These are phyloP conservation scores for Lodderomyces elongisporus DNA, from an alignment of 1,139 yeast genomes.

Conservation along the genomic window DNA sequence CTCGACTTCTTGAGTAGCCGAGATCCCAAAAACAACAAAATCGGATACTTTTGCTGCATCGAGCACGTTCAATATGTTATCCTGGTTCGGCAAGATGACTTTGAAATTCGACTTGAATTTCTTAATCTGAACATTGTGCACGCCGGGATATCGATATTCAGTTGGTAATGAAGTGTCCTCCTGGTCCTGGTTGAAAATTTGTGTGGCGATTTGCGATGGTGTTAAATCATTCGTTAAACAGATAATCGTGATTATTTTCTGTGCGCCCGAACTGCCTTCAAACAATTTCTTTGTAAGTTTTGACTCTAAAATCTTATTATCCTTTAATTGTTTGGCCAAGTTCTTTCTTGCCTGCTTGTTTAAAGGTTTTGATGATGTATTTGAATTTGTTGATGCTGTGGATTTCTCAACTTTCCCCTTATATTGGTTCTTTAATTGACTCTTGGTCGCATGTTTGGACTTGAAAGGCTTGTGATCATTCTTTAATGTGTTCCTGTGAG, in stretches of 20 bases:
- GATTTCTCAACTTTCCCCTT: conserved; percentile 86
- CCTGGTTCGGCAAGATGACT: conserved; percentile 68
- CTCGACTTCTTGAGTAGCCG: conserved; percentile 82
- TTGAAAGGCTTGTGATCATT: conserved; percentile 87
- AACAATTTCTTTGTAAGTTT: conserved; percentile 58
- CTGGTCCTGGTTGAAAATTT: conserved; percentile 35
- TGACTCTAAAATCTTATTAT: conserved; percentile 57
- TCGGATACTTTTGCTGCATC: conserved; percentile 91
- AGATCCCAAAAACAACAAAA: conserved; percentile 78
- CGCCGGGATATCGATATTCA: conserved; percentile 40
- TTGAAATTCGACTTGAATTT: conserved; percentile 75
- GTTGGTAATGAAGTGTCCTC: conserved; percentile 25
- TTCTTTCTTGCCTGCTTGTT: conserved; percentile 77
- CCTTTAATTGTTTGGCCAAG: conserved; percentile 70
- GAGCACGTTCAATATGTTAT: conserved; percentile 60
- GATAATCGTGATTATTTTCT: conserved; percentile 75
- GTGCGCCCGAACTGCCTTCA: conserved; percentile 76
- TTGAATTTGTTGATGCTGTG: conserved; percentile 5
- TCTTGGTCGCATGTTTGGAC: conserved; percentile 87
- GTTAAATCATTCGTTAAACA: conserved; percentile 73
- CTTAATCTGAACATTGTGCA: conserved; percentile 45
- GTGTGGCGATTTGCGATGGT: conserved; percentile 52
- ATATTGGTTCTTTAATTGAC: conserved; percentile 68
- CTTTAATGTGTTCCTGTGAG: conserved; percentile 79
- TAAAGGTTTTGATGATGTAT: conserved; percentile 39